Evolutionary conservation across 75 land plant genomes (phyloP), one percentile per base, ranked within the genome.

Genomic region (Pinus taeda): DNA sequence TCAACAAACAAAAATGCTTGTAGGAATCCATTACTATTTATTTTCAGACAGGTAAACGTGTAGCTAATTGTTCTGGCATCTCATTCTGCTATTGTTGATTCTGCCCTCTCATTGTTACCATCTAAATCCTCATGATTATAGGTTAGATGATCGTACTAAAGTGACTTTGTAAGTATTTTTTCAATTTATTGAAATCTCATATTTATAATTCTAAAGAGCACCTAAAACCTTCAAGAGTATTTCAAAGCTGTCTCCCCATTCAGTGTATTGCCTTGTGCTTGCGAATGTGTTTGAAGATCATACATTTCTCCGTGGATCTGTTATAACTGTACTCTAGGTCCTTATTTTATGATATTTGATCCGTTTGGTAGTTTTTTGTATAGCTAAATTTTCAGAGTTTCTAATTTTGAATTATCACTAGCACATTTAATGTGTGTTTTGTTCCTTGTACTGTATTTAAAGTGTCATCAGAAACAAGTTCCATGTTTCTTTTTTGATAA

Each of bases 11-110:
- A 65, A 65, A 65, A 33, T 65, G 36, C 26, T 42, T 69, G 22
- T 69, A 69, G 45, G 72, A 69, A 42, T 69, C 12, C 22, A 42
- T 69, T 69, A 49, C 71, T 21, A 69, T n/a, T 9, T 69, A 39
- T 69, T 69, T 11, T 69, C 20, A 39, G 24, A 69, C 42, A 39
- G 55, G 17, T 39, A 69, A 45, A 69, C 55, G n/a, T 69, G n/a
- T 37, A 42, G 72, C n/a, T 39, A 69, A 69, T 69, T 42, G 72
- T 45, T 30, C 42, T 42, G 53, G 49, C 24, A n/a, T 69, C 53
- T 69, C 20, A 7, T 69, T 69, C 22, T 69, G 72, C 39, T 20
- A 18, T 65, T 37, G 18, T 42, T n/a, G 72, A 69, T 69, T 20
- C 55, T 20, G 24, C 53, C 72, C 8, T 69, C 42, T 39, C 4